Base-by-base conservation (phyloP, 192 early-diverging fungal species). In the Backusella tuberculispora region DNA sequence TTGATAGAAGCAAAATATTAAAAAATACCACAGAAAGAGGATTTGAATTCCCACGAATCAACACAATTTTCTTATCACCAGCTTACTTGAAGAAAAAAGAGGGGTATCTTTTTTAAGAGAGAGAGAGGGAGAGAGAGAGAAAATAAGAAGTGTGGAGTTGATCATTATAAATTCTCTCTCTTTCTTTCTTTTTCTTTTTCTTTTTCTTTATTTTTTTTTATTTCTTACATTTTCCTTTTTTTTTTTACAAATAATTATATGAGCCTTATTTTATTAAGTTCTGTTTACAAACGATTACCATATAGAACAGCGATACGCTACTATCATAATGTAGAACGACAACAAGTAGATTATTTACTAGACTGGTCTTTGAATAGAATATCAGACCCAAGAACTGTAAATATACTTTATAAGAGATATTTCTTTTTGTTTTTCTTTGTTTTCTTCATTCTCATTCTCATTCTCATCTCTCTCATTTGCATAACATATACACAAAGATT, bases 401-500 rank as follows among this genome's bases (percentile, higher is more conserved):
- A 24, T 19, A 2, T 50, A 19, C 17, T 50, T 50, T 21, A n/a
- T n/a, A 34, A 34, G 29, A 34, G 29, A 34, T 34, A 34, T 34
- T 34, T 34, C 29, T 34, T 34, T 34, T 34, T 34, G 29, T 34
- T 34, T 34, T 34, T 34, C 29, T 34, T 34, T 26, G 3, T 26
- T 12, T n/a, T n/a, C n/a, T n/a, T 60, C 21, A 26, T 12, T 60
- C 12, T 60, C 26, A 26, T 26, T 60, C 26, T 53, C 50, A 6
- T 60, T 24, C 53, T 60, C 53, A 60, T 60, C 53, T 43, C 41
- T 42, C 42, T 24, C 53, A 60, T 60, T 29, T 24, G 26, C 26
- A 60, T 24, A 43, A 63, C 2, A 63, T 60, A 26, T 63, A 63
- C 4, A 12, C 6, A 40, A 10, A 92, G 90, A 93, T 93, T 75